These are phyloP conservation scores for Hirschioporus abietinus DNA, from an alignment of 768 basidiomycete species.

Conservation along the genomic window DNA sequence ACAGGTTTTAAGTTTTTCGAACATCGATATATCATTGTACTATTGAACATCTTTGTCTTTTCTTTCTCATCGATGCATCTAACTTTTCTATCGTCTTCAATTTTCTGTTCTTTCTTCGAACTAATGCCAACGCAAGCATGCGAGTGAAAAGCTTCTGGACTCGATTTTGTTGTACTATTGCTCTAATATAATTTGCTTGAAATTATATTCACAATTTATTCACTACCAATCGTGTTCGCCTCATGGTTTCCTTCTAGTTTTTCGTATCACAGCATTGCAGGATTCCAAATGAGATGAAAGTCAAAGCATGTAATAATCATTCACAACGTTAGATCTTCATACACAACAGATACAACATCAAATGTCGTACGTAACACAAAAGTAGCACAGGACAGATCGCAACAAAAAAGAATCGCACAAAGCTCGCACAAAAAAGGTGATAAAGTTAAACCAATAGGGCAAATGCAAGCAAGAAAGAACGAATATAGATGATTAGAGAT, in stretches of 20 bases:
- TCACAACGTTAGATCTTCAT: not conserved
- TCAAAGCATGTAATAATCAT: not conserved
- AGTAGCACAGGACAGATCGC: not conserved
- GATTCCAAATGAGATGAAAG: no score
- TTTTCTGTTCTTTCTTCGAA: not conserved
- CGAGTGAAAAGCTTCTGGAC: not conserved
- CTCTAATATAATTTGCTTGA: not conserved
- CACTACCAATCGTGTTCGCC: no score
- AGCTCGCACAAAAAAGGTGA: not conserved
- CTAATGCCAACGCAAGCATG: not conserved
- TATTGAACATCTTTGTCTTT: not conserved
- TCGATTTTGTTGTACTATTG: not conserved
- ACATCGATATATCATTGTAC: no score
- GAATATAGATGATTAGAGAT: not conserved
- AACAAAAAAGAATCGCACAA: not conserved
- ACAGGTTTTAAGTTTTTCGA: not conserved
- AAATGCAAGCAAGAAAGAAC: not conserved
- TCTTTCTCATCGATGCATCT: not conserved
- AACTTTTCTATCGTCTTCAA: not conserved
- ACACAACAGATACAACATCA: not conserved
- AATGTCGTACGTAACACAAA: not conserved
- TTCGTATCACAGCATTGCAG: no score
- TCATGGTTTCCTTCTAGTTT: no score
- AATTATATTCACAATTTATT: no score
- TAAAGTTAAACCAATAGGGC: not conserved